These are phyloP conservation scores for Mucor racemosus DNA, from an alignment of 371 early-diverging fungal genomes.

Conservation along the genomic window DNA sequence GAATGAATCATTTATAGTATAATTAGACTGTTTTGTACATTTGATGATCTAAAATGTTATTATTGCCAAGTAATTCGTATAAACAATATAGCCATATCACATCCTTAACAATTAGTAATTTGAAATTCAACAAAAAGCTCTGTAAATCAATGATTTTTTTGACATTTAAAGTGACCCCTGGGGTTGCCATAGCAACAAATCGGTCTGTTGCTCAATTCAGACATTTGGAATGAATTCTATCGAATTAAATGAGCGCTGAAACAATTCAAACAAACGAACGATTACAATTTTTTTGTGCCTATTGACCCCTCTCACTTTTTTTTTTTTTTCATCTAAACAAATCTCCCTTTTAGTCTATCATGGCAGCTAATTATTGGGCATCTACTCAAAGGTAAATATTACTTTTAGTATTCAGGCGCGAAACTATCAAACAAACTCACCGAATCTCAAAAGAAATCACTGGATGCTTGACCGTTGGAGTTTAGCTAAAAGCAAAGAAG, in stretches of 20 bases:
- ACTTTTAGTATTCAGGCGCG: neutral
- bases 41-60: no score
- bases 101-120: no score
- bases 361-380: conserved; percentile 82
- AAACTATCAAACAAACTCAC: neutral
- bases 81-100: no score
- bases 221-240: no score
- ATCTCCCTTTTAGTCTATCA: conserved; percentile 24
- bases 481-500: conserved; percentile 57
- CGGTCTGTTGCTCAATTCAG: no score
- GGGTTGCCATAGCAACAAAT: neutral
- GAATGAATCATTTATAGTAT: no score
- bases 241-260: neutral
- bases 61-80: no score
- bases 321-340: neutral
- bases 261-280: no score
- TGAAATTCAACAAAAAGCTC: no score
- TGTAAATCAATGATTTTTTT: no score
- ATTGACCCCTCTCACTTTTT: neutral
- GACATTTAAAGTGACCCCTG: no score
- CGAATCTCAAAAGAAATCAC: conserved; percentile 50
- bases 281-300: neutral
- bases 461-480: conserved; percentile 69
- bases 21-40: no score
- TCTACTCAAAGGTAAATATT: conserved; percentile 67